Evolutionary conservation across 306 rosid species (phyloP).

Genomic region (Citrullus colocynthis): DNA sequence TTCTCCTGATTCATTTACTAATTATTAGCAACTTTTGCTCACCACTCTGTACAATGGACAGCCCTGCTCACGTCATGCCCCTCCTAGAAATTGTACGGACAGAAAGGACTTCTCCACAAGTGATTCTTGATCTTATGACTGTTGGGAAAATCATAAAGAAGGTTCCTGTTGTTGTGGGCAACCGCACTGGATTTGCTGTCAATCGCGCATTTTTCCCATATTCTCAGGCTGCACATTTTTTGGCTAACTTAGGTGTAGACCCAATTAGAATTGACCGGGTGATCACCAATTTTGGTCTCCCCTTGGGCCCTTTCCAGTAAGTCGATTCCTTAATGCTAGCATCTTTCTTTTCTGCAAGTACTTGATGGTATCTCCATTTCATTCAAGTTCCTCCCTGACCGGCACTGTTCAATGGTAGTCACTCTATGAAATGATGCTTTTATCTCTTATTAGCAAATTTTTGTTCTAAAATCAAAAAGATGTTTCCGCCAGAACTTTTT

Average conservation of each 20-base stretch:
- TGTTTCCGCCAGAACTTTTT: not conserved
- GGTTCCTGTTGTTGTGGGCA: conserved; percentile 87
- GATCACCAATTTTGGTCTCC: conserved; percentile 74
- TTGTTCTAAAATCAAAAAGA: not conserved
- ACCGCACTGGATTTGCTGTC: conserved; percentile 95
- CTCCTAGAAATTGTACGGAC: conserved; percentile 94
- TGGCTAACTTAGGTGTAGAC: conserved; percentile 73
- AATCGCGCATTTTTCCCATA: conserved; percentile 94
- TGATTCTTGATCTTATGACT: conserved; percentile 69
- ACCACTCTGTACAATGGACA: conserved; percentile 30
- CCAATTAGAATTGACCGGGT: conserved; percentile 63
- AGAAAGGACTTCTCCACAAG: conserved; percentile 73
- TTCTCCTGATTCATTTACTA: not conserved
- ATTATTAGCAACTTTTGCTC: conserved; percentile 9
- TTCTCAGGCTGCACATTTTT: conserved; percentile 50
- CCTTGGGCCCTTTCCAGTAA: conserved; percentile 94
- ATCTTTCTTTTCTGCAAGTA: not conserved
- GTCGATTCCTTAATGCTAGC: conserved; percentile 19
- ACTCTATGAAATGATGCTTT: not conserved
- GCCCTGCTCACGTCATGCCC: conserved; percentile 99
- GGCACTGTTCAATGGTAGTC: not conserved
- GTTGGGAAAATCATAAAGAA: conserved; percentile 88
- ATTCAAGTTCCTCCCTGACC: not conserved
- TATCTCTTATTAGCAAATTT: not conserved
- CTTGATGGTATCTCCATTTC: not conserved